A percentile compares a stretch with the other conserved stretches of the same genome.
phyloP scores from a whole-genome alignment of 208 protist genomes.

The Crithidia bombi region DNA sequence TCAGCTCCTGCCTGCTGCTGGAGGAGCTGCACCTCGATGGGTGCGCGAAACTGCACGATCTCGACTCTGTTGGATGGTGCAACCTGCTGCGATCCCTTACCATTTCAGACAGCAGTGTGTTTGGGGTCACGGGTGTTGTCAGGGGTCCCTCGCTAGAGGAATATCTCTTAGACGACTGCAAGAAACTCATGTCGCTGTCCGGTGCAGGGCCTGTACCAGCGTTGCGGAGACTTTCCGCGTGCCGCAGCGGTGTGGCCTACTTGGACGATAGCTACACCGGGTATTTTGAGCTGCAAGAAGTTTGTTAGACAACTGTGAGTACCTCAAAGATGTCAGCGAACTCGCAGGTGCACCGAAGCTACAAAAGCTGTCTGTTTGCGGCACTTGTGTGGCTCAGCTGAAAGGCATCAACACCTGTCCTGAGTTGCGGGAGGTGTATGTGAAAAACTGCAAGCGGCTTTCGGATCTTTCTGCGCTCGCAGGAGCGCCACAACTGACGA shows the following conservation, averaged over 20 bases:
- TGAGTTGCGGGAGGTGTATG: constrained; percentile 8
- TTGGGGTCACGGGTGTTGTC: neutral
- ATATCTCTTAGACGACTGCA: neutral
- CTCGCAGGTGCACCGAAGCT: constrained; percentile 15
- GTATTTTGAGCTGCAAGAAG: constrained; percentile 2
- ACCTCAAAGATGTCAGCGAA: neutral
- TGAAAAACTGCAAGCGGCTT: constrained; percentile 11
- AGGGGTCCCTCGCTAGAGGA: constrained; percentile 13
- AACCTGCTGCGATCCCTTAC: constrained; percentile 2
- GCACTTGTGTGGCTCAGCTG: neutral
- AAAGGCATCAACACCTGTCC: neutral
- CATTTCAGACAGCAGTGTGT: neutral
- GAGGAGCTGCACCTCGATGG: constrained; percentile 14
- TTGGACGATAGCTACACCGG: constrained; percentile 1
- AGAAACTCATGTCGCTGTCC: constrained; percentile 4
- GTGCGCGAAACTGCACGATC: constrained; percentile 4
- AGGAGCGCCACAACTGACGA: neutral
- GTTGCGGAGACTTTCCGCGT: constrained; percentile 9
- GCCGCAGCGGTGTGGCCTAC: neutral
- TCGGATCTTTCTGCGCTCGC: neutral
- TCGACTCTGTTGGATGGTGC: constrained; percentile 11
- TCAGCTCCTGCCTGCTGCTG: constrained; percentile 9
- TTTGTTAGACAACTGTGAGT: constrained; percentile 3
- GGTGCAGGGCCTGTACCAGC: neutral
- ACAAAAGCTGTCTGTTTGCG: neutral